Percentiles rank a stretch among this genome's conserved stretches.
phyloP scores from a whole-genome alignment of 495 filamentous ascomycete genomes.

The Trichodelitschia bisporula region DNA sequence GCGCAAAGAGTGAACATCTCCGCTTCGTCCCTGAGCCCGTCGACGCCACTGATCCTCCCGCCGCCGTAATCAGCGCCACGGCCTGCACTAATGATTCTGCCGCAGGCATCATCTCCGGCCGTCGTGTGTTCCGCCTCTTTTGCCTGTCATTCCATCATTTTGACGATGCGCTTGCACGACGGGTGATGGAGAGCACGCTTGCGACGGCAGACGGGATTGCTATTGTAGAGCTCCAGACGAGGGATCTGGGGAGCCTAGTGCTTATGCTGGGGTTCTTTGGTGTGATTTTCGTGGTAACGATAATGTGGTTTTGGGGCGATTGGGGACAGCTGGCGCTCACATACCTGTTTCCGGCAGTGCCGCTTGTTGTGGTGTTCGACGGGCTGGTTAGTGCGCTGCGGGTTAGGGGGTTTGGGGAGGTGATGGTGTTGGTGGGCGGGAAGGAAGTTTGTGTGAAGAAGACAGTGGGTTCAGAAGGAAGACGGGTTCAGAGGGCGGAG shows the following conservation, averaged over 20 bases:
- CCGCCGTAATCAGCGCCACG: slow-evolving; percentile 18
- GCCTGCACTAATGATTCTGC: background rate
- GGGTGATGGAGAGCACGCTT: slow-evolving; percentile 34
- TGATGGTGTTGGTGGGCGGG: slow-evolving; percentile 24
- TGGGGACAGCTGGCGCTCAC: slow-evolving; percentile 35
- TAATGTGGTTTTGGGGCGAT: slow-evolving; percentile 34
- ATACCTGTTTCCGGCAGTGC: slow-evolving; percentile 36
- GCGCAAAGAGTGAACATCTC: slow-evolving; percentile 24
- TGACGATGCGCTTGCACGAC: slow-evolving; percentile 29
- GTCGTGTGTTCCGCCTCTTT: slow-evolving; percentile 34
- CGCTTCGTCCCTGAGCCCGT: slow-evolving; percentile 29
- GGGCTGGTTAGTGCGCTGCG: slow-evolving; percentile 38
- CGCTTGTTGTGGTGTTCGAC: slow-evolving; percentile 39
- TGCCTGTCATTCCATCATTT: slow-evolving; percentile 63
- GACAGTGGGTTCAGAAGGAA: background rate
- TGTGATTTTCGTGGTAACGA: slow-evolving; percentile 24
- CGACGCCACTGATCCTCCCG: slow-evolving; percentile 32
- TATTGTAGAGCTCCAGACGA: slow-evolving; percentile 51
- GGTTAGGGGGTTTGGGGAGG: slow-evolving; percentile 37
- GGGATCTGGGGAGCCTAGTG: slow-evolving; percentile 25
- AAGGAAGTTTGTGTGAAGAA: background rate
- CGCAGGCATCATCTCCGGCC: slow-evolving; percentile 4
- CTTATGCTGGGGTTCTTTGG: slow-evolving; percentile 27
- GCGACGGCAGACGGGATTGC: slow-evolving; percentile 39
- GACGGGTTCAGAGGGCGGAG: slow-evolving; percentile 2